Base-by-base conservation (phyloP, 371 early-diverging fungal species). In the Phascolomyces articulosus region DNA sequence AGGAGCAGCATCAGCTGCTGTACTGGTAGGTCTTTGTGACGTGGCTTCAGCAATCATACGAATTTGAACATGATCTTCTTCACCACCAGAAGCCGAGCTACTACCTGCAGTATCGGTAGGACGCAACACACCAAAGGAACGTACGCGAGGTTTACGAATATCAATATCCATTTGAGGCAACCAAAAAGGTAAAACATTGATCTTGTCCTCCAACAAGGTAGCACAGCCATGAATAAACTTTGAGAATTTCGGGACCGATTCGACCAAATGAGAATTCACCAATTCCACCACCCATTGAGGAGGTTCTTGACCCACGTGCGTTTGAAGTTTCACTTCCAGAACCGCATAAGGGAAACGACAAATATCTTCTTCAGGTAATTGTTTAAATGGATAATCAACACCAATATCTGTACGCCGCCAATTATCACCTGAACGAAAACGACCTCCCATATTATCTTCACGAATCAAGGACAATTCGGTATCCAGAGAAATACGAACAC, bases 201-300 rank as follows among this genome's bases (percentile, higher is more conserved):
- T 94, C 59, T 89, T 85, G 62, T 91, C 87, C 67, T 95, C 95
- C 53, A 98, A 84, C 48, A 99, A 84, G 3, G 96, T 94, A 23
- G 98, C 92, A 34, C 93, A 90, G 59, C 99, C 99, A 78, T 99
- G 99, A 65, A 98, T 91, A 80, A 97, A 99, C 77, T 99, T 99
- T 55, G 95, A 95, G 82, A 99, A 99, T 75, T 98, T 99, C 61
- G 98, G 98, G 8, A 99, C 98, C 21, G 96, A 96, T 75, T 97
- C 96, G 58, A 99, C 98, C 62, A 99, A 79, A 68, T 95, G 92
- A 57, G 92, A 90, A 55, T 94, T 89, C 70, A 97, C 89, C 53
- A 99, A 82, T 38, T 97, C 95, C 24, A 89, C 77, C 24, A 99
- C 97, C 99, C 99, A 99, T 64, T 91, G 87, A 7, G 98, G 98